phyloP scores from a whole-genome alignment of 2,329 filamentous ascomycete genomes.

The Scedosporium boydii region DNA sequence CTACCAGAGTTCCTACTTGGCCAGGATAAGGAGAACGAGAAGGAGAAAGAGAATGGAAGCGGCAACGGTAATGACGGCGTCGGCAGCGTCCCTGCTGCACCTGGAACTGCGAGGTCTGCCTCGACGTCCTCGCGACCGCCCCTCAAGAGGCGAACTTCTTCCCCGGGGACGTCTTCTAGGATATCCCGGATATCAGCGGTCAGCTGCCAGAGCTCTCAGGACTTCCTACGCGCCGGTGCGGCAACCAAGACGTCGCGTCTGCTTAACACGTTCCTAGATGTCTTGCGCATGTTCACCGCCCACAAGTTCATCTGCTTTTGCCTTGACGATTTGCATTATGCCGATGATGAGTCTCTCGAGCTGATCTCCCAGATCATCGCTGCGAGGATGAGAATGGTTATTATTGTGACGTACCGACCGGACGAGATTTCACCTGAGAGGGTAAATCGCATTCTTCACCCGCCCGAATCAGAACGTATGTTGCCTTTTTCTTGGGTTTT shows the following conservation, averaged over 20 bases:
- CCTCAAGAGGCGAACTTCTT: slow-evolving; percentile 2
- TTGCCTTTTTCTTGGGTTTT: not conserved
- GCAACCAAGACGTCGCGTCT: slow-evolving; percentile 61
- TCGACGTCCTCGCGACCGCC: not conserved
- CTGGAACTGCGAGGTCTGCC: not conserved
- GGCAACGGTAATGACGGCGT: not conserved
- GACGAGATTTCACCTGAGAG: slow-evolving; percentile 51
- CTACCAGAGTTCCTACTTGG: slow-evolving; percentile 62
- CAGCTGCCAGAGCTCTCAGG: slow-evolving; percentile 44
- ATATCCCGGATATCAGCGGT: slow-evolving; percentile 25
- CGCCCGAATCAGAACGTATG: slow-evolving; percentile 43
- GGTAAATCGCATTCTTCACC: slow-evolving; percentile 44
- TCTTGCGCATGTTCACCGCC: slow-evolving; percentile 69
- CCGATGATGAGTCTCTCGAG: slow-evolving; percentile 78
- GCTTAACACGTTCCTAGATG: slow-evolving; percentile 81
- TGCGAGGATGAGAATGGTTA: slow-evolving; percentile 69
- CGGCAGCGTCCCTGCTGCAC: not conserved
- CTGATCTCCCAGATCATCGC: slow-evolving; percentile 72
- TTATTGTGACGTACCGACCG: slow-evolving; percentile 68
- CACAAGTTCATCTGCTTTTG: slow-evolving; percentile 84
- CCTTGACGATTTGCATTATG: slow-evolving; percentile 83
- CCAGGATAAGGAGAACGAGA: slow-evolving; percentile 13
- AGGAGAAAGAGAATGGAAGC: not conserved
- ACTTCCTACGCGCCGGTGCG: slow-evolving; percentile 48
- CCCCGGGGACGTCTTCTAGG: slow-evolving; percentile 11